Evolutionary conservation across 2,329 filamentous ascomycete species (phyloP).

Genomic region (Sporothrix sp.): DNA sequence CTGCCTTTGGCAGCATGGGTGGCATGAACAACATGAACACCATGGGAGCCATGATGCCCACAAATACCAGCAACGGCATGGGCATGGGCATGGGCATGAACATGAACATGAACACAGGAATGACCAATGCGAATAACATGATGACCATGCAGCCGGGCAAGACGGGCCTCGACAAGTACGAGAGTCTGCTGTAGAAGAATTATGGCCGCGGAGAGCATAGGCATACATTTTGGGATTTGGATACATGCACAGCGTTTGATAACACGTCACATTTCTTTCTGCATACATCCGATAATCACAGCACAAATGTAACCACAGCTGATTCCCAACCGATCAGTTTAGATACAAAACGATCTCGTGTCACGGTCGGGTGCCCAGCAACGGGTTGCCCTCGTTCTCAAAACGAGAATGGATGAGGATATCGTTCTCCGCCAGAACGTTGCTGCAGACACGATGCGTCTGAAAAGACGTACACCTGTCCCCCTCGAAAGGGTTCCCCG

Average conservation of each 20-base stretch:
- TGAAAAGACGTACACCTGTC: not conserved
- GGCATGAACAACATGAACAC: not conserved
- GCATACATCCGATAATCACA: constrained; percentile 2
- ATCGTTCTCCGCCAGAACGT: constrained; percentile 1
- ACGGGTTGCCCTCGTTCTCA: constrained; percentile 19
- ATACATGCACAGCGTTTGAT: too few species aligned
- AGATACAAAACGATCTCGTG: constrained; percentile 23
- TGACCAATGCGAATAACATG: constrained; percentile 12
- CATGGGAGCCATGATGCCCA: constrained; percentile 8
- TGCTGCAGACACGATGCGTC: not conserved
- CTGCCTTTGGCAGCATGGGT: not conserved
- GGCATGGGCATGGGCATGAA: constrained; percentile 19
- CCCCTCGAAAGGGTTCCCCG: not conserved
- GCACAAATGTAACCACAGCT: constrained; percentile 25
- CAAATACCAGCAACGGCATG: constrained; percentile 10
- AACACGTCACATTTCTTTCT: too few species aligned
- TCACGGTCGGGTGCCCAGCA: constrained; percentile 25
- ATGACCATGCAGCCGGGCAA: constrained; percentile 29
- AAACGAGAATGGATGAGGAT: constrained; percentile 5
- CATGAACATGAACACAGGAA: constrained; percentile 17
- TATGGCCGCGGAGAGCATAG: too few species aligned
- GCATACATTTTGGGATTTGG: too few species aligned
- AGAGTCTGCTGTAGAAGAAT: constrained; percentile 48
- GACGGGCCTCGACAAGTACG: constrained; percentile 56
- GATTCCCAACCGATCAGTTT: constrained; percentile 24